Percentiles rank a stretch among this genome's conserved stretches.
phyloP scores from a whole-genome alignment of 768 basidiomycete genomes.

The Tremella fuciformis region DNA sequence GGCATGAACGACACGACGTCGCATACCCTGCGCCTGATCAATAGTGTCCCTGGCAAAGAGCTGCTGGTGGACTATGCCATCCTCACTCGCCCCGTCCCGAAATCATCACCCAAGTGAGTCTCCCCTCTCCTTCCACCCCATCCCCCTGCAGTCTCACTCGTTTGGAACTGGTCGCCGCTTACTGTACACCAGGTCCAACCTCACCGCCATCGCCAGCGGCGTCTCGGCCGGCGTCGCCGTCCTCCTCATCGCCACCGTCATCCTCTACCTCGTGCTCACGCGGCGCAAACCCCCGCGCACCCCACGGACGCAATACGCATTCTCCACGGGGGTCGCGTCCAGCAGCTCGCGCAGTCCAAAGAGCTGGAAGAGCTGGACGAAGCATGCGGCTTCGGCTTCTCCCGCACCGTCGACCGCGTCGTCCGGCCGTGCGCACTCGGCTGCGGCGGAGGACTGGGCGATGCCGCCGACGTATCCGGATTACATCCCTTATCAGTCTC shows the following conservation, averaged over 20 bases:
- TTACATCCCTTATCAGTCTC: conserved; percentile 29
- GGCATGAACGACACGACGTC: conserved; percentile 12
- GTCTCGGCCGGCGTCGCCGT: conserved; percentile 11
- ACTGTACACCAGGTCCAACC: conserved; percentile 12
- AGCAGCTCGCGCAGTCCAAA: too few species aligned
- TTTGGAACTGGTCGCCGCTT: not conserved
- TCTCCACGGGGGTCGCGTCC: too few species aligned
- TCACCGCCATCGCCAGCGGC: conserved; percentile 13
- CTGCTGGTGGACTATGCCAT: conserved; percentile 29
- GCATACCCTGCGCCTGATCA: conserved; percentile 20
- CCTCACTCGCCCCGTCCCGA: conserved; percentile 9
- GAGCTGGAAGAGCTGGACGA: too few species aligned
- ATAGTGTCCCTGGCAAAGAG: conserved; percentile 8
- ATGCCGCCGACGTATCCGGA: conserved; percentile 21
- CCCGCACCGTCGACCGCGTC: not conserved
- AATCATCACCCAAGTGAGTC: not conserved
- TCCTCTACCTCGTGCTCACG: conserved; percentile 12
- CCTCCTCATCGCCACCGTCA: conserved; percentile 15
- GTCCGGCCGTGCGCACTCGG: conserved; percentile 1
- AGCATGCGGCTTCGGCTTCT: conserved; percentile 1
- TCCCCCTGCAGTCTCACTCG: too few species aligned
- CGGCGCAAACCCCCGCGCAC: not conserved
- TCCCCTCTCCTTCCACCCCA: not conserved
- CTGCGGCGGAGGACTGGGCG: too few species aligned
- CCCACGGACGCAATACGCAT: not conserved